A percentile compares a stretch with the other conserved stretches of the same genome.
Conservation (phyloP, 805 yeast genomes). For the Phaffomyces antillensis region DNA sequence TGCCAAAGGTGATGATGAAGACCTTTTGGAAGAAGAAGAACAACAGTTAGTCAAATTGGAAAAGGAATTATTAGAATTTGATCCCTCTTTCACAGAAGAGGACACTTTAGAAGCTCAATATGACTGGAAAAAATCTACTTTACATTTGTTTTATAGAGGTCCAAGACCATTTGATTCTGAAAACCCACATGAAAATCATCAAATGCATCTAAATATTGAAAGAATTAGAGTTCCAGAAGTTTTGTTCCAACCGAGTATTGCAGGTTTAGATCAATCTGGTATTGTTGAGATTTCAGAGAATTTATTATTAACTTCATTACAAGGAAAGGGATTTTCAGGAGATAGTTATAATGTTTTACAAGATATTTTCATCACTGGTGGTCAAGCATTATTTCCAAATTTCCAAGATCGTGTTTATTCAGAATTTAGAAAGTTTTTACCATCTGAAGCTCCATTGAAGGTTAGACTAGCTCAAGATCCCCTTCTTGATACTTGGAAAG, state of each 20-base stretch:
- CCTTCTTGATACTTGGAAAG: slow-evolving; percentile 81
- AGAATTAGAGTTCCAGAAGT: slow-evolving; percentile 90
- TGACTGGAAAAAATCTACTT: slow-evolving; percentile 75
- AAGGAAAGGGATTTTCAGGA: slow-evolving; percentile 48
- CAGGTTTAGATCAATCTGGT: slow-evolving; percentile 95
- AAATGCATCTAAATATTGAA: slow-evolving; percentile 84
- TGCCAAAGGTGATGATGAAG: slow-evolving; percentile 68
- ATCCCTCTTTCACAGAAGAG: slow-evolving; percentile 79
- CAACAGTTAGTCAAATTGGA: slow-evolving; percentile 56
- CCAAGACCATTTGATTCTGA: slow-evolving; percentile 82
- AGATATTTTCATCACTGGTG: slow-evolving; percentile 83
- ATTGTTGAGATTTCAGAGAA: slow-evolving; percentile 71
- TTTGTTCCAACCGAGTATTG: slow-evolving; percentile 85
- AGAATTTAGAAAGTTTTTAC: slow-evolving; percentile 68
- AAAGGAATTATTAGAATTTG: slow-evolving; percentile 68
- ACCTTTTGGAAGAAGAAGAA: slow-evolving; percentile 70
- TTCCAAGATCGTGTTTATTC: slow-evolving; percentile 57
- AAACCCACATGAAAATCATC: slow-evolving; percentile 79
- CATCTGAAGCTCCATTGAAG: slow-evolving; percentile 52
- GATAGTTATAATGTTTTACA: slow-evolving; percentile 41
- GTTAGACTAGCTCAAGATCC: slow-evolving; percentile 67
- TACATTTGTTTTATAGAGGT: slow-evolving; percentile 86
- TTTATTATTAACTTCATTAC: slow-evolving; percentile 52
- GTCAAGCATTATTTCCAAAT: slow-evolving; percentile 60
- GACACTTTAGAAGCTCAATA: slow-evolving; percentile 75